Base-by-base conservation (phyloP, 768 basidiomycete species). In the Pisolithus orientalis region DNA sequence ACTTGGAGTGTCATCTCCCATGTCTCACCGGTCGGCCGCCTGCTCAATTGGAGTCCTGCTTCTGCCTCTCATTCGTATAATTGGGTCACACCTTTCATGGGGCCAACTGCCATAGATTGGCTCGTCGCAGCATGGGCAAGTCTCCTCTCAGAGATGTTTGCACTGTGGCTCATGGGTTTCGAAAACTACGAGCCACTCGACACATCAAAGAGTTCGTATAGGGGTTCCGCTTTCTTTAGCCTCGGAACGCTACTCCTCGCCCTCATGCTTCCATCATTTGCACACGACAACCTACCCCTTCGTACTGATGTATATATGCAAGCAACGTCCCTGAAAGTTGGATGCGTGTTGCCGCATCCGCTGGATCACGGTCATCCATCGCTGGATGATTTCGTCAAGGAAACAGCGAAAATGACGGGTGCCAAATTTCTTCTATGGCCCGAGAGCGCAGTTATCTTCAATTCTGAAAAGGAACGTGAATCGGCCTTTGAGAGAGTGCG, bases 381-480 rank as follows among this genome's bases (percentile, higher is more conserved):
- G 0, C 65, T 92, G 14, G 62, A 80, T 0, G 80, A 85, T 54
- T 92, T 79, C 64, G 74, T 90, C n/a, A 32, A 43, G 0, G 88
- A 87, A 64, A 82, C 77, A 3, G 59, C 59, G 40, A 73, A 61
- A n/a, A 59, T 84, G 51, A 71, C 69, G 5, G 44, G 56, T 4
- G 83, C 85, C 0, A 75, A 77, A 39, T 62, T 93, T 14, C 60
- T 90, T 14, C 70, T 93, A 1, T 92, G 90, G 88, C 89, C 90
- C 0, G 90, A 92, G 65, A 83, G 83, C 6, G 88, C 89, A 0
- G 80, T 92, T 0, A 64, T 71, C 1, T 93, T 93, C 61, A 70
- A 73, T 32, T 77, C 74, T 32, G 65, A 66, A 11, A 57, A 56
- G 17, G 84, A 83, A 49, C 77, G 78, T 53, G 65, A 71, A 17